Evolutionary conservation across 768 basidiomycete genomes (phyloP), one percentile per base, ranked within the genome.

Genomic region (Strobilomyces confusus): DNA sequence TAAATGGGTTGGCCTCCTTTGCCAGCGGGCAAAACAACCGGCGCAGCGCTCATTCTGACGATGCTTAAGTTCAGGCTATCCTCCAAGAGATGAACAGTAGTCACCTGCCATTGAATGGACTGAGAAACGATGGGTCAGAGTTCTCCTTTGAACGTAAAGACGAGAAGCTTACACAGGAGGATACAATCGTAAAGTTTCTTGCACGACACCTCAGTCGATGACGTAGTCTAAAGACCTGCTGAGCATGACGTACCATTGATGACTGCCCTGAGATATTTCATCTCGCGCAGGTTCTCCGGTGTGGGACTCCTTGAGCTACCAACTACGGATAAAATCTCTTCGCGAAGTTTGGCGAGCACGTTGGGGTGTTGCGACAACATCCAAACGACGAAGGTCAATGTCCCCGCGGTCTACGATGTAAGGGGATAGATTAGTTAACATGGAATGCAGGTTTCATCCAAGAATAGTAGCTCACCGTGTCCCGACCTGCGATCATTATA

Each of bases 231-330:
- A 22, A 29, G 19, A 42, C 3, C n/a, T 29, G 9, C 25, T 41
- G 6, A 19, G 3, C 4, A 38, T 7, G 3, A 49, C 65, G 22
- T 51, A 69, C 67, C 68, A 22, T 69, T 70, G 23, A 76, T 71
- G 20, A 77, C 66, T 22, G 76, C 75, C 23, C 61, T 64, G 44
- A 76, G 33, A 53, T 75, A 77, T 41, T 70, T 75, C 72, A 77
- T 73, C 2, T 65, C 66, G 8, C 63, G 60, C 25, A 73, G 51
- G 19, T 72, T 58, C 9, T 69, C 65, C n/a, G 55, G 52, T 4
- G 70, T 72, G 15, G 72, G 72, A 14, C 54, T 36, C 23, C 55
- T 60, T 2, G 64, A 59, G 17, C 44, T 38, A 5, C 72, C 72
- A 14, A 73, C 61, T 17, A 57, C 56, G 11, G 42, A 41, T 3